Percentiles rank a stretch among this genome's conserved stretches.
Evolutionary conservation across 345 rosid species (phyloP).

Genomic region (Lenwebbia sp.): DNA sequence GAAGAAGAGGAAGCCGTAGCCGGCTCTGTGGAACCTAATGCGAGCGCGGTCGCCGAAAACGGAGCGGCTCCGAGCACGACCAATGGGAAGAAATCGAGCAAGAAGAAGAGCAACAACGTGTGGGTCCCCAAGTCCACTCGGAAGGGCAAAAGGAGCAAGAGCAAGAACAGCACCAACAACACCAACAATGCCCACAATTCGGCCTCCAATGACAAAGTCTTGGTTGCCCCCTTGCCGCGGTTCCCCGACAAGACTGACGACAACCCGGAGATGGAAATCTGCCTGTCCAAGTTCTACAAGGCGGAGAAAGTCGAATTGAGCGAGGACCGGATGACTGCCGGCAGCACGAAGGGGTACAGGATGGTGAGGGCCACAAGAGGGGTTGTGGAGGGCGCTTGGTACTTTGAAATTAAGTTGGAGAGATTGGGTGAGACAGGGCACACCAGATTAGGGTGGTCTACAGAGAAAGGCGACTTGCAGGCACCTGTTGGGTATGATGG

Average conservation of each 20-base stretch:
- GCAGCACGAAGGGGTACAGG: slow-evolving; percentile 84
- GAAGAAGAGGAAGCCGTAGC: not conserved
- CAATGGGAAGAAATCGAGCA: slow-evolving; percentile 42
- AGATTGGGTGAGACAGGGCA: slow-evolving; percentile 87
- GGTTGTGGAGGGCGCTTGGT: slow-evolving; percentile 95
- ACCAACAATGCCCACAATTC: not conserved
- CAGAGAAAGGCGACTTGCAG: slow-evolving; percentile 93
- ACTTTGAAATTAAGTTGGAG: slow-evolving; percentile 75
- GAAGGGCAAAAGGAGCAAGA: slow-evolving; percentile 72
- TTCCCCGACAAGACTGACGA: slow-evolving; percentile 79
- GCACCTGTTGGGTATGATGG: slow-evolving; percentile 97
- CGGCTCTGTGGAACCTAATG: not conserved
- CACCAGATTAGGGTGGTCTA: slow-evolving; percentile 91
- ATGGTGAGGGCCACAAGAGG: slow-evolving; percentile 98
- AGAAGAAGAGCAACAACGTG: slow-evolving; percentile 70
- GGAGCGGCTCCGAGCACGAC: not conserved
- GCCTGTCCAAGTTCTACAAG: slow-evolving; percentile 82
- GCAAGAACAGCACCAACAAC: slow-evolving; percentile 25
- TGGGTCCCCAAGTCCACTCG: slow-evolving; percentile 83
- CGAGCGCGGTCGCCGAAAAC: not conserved
- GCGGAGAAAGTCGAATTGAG: slow-evolving; percentile 93
- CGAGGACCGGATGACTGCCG: slow-evolving; percentile 82
- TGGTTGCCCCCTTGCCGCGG: slow-evolving; percentile 71
- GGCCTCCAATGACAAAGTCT: slow-evolving; percentile 40
- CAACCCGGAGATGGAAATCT: slow-evolving; percentile 55